Conservation (phyloP, 805 yeast species). For the Cyberlindnera suaveolens region DNA sequence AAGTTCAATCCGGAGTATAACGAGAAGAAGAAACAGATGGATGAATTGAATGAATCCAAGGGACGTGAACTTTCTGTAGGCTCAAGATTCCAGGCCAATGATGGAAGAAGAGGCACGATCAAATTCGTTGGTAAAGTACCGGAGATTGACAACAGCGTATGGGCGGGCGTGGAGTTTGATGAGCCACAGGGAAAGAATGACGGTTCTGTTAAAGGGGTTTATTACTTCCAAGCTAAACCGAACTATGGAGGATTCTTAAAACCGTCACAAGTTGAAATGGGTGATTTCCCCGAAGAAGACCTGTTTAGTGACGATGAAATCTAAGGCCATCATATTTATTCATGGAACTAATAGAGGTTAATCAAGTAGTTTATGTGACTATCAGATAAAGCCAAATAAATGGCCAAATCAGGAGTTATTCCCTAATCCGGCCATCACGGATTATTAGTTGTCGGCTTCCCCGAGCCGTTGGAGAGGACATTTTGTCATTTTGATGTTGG, state of each 20-base stretch:
- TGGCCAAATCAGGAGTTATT: too few relatives aligned
- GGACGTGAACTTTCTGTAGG: conserved; percentile 37
- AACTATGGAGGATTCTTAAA: conserved; percentile 75
- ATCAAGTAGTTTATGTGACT: too few relatives aligned
- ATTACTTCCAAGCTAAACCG: conserved; percentile 48
- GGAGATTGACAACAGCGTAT: conserved; percentile 44
- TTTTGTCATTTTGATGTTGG: too few relatives aligned
- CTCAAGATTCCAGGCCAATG: conserved; percentile 43
- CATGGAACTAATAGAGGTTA: too few relatives aligned
- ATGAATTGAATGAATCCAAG: conserved; percentile 25
- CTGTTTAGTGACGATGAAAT: conserved; percentile 42
- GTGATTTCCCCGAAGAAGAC: conserved; percentile 52
- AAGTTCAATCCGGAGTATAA: conserved; percentile 55
- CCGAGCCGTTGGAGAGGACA: too few relatives aligned
- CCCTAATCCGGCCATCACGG: too few relatives aligned
- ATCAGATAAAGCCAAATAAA: too few relatives aligned
- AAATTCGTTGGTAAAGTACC: conserved; percentile 63
- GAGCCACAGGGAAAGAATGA: conserved; percentile 85
- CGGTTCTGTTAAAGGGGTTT: conserved; percentile 59
- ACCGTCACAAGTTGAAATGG: conserved; percentile 62
- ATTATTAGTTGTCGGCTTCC: too few relatives aligned
- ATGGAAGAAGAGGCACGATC: conserved; percentile 65
- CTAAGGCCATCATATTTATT: background rate
- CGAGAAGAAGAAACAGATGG: conserved; percentile 23
- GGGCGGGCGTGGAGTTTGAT: conserved; percentile 86